Conservation (phyloP, 148 eudicot genomes). For the Selenicereus undatus region DNA sequence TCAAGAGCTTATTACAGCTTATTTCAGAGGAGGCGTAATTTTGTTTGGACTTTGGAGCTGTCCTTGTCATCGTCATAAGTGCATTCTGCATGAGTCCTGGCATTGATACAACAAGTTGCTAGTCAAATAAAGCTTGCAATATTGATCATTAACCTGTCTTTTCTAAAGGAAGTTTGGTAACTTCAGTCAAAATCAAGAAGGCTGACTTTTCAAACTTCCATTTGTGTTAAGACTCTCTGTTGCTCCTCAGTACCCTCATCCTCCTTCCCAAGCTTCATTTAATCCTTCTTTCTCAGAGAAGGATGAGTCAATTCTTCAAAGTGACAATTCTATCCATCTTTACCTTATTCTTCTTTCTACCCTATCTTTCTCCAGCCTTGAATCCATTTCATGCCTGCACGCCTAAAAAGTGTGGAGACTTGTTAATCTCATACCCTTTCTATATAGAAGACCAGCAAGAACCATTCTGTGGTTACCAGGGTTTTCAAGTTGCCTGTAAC, state of each 20-base stretch:
- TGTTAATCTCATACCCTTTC: constrained; percentile 27
- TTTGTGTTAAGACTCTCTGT: not conserved
- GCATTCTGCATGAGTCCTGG: not conserved
- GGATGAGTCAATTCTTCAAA: constrained; percentile 8
- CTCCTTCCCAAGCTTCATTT: not conserved
- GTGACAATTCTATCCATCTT: not conserved
- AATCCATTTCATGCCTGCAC: constrained; percentile 26
- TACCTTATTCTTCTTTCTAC: not conserved
- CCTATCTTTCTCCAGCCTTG: not conserved
- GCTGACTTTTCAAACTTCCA: not conserved
- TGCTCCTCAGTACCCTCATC: not conserved
- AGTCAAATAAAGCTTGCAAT: not conserved
- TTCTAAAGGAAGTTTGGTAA: not conserved
- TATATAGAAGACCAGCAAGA: constrained; percentile 22
- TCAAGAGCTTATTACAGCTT: not conserved
- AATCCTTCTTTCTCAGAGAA: not conserved
- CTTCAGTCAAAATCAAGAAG: not conserved
- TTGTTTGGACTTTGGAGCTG: not conserved
- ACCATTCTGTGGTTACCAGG: constrained; percentile 26
- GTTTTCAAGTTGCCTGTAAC: constrained; percentile 20
- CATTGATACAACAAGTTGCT: not conserved
- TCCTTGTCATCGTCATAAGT: not conserved
- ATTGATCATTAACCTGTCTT: not conserved
- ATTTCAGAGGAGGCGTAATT: not conserved
- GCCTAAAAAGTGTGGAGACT: constrained; percentile 24